Percentiles rank a stretch among this genome's conserved stretches.
Evolutionary conservation across 768 basidiomycete genomes (phyloP).

Genomic region (Pulveroboletus sp.): DNA sequence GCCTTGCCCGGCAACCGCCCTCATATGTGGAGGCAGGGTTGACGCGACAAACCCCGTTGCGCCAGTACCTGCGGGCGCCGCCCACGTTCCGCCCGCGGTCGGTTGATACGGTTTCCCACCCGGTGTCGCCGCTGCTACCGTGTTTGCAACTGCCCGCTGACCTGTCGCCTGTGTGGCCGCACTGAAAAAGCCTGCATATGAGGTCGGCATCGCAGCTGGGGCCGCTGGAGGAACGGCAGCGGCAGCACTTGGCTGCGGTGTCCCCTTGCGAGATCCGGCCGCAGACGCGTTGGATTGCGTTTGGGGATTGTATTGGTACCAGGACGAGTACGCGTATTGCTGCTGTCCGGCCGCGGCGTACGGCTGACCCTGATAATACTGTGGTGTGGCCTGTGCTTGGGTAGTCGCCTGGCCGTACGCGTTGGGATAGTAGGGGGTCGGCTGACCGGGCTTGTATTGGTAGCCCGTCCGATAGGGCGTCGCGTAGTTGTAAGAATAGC

Average conservation of each 20-base stretch:
- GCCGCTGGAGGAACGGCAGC: slow-evolving; percentile 24
- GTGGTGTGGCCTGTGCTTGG: slow-evolving; percentile 28
- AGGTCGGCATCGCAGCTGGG: slow-evolving; percentile 30
- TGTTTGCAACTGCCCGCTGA: slow-evolving; percentile 56
- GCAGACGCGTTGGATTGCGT: slow-evolving; percentile 19
- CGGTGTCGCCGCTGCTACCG: slow-evolving; percentile 35
- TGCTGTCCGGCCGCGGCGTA: slow-evolving; percentile 36
- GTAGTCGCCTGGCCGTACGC: slow-evolving; percentile 25
- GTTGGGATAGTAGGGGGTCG: slow-evolving; percentile 31
- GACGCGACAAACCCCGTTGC: slow-evolving; percentile 30
- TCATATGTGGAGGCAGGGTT: slow-evolving; percentile 43
- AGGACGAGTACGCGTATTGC: slow-evolving; percentile 41
- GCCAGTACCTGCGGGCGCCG: slow-evolving; percentile 24
- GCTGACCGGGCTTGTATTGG: slow-evolving; percentile 38
- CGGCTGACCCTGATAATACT: slow-evolving; percentile 37
- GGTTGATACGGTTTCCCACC: slow-evolving; percentile 32
- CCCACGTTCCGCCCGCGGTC: slow-evolving; percentile 19
- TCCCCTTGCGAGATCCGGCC: slow-evolving; percentile 38
- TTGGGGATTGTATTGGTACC: slow-evolving; percentile 43
- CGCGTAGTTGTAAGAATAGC: slow-evolving; percentile 37
- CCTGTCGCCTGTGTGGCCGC: slow-evolving; percentile 27
- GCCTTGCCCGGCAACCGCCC: slow-evolving; percentile 26
- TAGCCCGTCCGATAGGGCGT: slow-evolving; percentile 31
- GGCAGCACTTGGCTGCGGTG: slow-evolving; percentile 40
- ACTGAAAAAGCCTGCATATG: slow-evolving; percentile 43